Evolutionary conservation across 2,329 filamentous ascomycete genomes (phyloP).

Genomic region (Dothideomycetidae sp.): DNA sequence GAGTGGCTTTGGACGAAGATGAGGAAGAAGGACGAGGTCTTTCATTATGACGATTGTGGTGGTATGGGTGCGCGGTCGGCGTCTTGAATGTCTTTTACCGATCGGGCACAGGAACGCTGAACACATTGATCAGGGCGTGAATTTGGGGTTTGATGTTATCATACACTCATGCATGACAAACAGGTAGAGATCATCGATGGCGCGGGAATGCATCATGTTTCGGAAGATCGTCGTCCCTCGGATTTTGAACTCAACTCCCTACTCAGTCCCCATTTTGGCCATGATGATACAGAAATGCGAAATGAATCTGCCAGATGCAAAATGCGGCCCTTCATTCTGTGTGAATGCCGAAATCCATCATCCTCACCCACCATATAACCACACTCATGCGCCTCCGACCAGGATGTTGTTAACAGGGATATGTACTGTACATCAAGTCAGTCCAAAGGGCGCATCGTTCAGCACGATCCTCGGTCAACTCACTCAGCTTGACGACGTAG

Average conservation of each 20-base stretch:
- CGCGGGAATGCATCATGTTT: too few relatives aligned
- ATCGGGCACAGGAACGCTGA: not conserved
- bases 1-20: constrained; percentile 18
- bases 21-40: constrained; percentile 14
- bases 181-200: too few relatives aligned
- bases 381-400: constrained; percentile 47
- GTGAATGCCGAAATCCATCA: too few relatives aligned
- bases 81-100: not conserved
- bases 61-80: not conserved
- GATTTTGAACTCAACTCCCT: too few relatives aligned
- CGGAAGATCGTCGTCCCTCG: too few relatives aligned
- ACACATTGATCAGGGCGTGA: not conserved
- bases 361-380: too few relatives aligned
- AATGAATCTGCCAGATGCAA: too few relatives aligned
- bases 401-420: constrained; percentile 58
- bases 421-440: constrained; percentile 36
- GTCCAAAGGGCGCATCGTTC: not conserved
- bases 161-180: too few relatives aligned
- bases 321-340: too few relatives aligned
- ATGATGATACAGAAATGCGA: too few relatives aligned
- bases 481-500: constrained; percentile 57
- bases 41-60: constrained; percentile 9
- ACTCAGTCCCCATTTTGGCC: too few relatives aligned
- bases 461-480: constrained; percentile 15
- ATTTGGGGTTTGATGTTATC: too few relatives aligned